These are phyloP conservation scores for Mortierella sp. DNA, from an alignment of 371 early-diverging fungal species.

Conservation along the genomic window DNA sequence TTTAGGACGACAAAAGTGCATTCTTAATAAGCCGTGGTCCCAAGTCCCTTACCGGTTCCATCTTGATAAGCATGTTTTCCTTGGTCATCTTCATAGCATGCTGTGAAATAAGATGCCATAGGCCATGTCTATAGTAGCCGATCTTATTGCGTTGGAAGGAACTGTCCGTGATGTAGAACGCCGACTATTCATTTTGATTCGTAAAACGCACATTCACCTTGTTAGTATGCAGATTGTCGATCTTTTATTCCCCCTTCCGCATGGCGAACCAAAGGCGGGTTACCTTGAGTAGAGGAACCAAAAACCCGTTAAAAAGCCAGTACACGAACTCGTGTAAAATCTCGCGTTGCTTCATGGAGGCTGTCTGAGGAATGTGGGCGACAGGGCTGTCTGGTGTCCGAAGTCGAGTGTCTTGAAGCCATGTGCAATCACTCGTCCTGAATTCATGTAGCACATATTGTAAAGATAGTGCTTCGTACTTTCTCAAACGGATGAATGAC, in stretches of 20 bases:
- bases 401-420: conserved; percentile 55
- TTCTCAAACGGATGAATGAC: conserved; percentile 62
- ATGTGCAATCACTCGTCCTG: conserved; percentile 54
- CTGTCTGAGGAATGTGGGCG: conserved; percentile 46
- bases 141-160: conserved; percentile 63
- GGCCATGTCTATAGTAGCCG: conserved; percentile 82
- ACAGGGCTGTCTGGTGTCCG: conserved; percentile 7
- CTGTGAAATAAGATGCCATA: conserved; percentile 70
- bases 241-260: background rate
- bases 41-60: conserved; percentile 34
- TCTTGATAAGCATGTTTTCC: conserved; percentile 54
- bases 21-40: background rate
- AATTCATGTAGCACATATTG: conserved; percentile 69
- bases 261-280: background rate
- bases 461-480: conserved; percentile 70
- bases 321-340: conserved; percentile 66
- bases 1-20: background rate
- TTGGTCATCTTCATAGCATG: conserved; percentile 57
- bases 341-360: conserved; percentile 61
- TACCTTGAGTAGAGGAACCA: conserved; percentile 69
- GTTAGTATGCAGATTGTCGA: too few relatives aligned
- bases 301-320: conserved; percentile 75
- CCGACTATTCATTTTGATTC: conserved; percentile 49
- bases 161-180: conserved; percentile 83
- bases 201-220: background rate